A percentile compares a stretch with the other conserved stretches of the same genome.
Evolutionary conservation across 2,329 filamentous ascomycete genomes (phyloP).

Genomic region (Penicillium sp.): DNA sequence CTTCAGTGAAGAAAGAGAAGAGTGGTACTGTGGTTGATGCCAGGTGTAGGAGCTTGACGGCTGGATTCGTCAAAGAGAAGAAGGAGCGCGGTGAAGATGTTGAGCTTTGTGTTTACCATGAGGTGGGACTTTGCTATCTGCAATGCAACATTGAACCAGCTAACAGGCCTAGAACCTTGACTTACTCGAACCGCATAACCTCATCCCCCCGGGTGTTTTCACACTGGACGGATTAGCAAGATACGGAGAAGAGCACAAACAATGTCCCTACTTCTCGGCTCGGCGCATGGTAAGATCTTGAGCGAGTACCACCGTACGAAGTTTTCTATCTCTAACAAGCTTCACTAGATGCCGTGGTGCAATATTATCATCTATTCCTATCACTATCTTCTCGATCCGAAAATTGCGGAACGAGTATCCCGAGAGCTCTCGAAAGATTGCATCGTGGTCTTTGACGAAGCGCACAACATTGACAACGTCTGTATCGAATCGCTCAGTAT

Average conservation of each 20-base stretch:
- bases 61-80: constrained; percentile 96
- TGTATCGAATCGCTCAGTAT: constrained; percentile 98
- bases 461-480: constrained; percentile 99
- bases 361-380: constrained; percentile 99
- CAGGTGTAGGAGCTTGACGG: constrained; percentile 91
- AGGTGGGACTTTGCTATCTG: constrained; percentile 54
- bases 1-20: constrained; percentile 93
- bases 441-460: constrained; percentile 97
- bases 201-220: constrained; percentile 93
- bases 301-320: not conserved
- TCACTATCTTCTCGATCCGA: constrained; percentile 95
- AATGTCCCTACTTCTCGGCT: constrained; percentile 96
- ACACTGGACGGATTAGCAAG: constrained; percentile 84
- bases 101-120: constrained; percentile 92
- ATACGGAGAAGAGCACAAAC: constrained; percentile 93
- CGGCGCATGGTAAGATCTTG: constrained; percentile 72
- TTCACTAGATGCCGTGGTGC: constrained; percentile 84
- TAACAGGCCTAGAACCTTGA: constrained; percentile 71
- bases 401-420: constrained; percentile 93
- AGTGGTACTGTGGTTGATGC: constrained; percentile 92
- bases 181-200: constrained; percentile 87
- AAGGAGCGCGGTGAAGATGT: constrained; percentile 94
- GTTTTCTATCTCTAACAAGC: constrained; percentile 21
- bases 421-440: constrained; percentile 96
- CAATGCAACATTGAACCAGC: not conserved